Percentiles rank a stretch among this genome's conserved stretches.
Conservation (phyloP, 257 asterid species). For the Gentiana macrophylla region DNA sequence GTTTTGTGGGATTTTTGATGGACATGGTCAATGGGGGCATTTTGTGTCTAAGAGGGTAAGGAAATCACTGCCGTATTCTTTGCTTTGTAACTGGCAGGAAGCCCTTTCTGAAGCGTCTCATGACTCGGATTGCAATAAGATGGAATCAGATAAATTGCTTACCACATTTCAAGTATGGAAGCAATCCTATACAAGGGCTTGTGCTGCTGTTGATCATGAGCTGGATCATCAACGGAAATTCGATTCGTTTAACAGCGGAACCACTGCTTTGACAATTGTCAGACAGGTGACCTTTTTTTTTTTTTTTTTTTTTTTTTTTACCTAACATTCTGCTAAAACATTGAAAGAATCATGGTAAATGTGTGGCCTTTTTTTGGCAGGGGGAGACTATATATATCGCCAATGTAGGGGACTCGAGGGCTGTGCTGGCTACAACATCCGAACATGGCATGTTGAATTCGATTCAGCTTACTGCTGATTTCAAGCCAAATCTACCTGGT, state of each 20-base stretch:
- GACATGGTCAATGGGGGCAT: constrained; percentile 99
- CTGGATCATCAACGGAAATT: constrained; percentile 62
- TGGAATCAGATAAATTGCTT: constrained; percentile 45
- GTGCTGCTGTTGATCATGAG: constrained; percentile 86
- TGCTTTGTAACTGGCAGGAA: constrained; percentile 79
- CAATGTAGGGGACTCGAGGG: constrained; percentile 95
- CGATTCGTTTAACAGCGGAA: constrained; percentile 75
- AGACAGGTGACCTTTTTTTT: constrained; percentile 46
- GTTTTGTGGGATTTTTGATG: constrained; percentile 94
- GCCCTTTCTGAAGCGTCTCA: constrained; percentile 38
- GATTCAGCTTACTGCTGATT: constrained; percentile 79
- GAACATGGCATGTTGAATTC: constrained; percentile 54
- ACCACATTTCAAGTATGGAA: constrained; percentile 65
- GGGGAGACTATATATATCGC: constrained; percentile 64
- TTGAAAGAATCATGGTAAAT: neutral
- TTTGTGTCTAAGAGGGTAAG: constrained; percentile 77
- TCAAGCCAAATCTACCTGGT: constrained; percentile 95
- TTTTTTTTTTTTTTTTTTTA: neutral
- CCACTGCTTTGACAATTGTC: constrained; percentile 78
- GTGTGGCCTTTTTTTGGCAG: constrained; percentile 19
- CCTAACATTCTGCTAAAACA: neutral
- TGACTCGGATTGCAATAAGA: constrained; percentile 33
- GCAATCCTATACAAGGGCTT: constrained; percentile 68
- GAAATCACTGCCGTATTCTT: constrained; percentile 62
- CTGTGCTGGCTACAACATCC: constrained; percentile 69